phyloP scores from a whole-genome alignment of 495 filamentous ascomycete species.

The Terfezia boudieri region DNA sequence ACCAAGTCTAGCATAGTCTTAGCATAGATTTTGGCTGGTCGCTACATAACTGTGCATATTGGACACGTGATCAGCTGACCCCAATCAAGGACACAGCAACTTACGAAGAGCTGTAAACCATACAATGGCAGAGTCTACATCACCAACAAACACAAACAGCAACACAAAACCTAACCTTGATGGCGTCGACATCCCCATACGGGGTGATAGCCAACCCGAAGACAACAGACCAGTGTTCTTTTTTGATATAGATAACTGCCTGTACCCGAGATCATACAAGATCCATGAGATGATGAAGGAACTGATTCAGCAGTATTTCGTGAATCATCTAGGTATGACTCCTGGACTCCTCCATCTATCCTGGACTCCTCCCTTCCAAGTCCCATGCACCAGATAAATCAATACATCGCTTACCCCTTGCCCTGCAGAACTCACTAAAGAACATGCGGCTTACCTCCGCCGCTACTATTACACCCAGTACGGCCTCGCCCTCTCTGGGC shows the following conservation, averaged over 20 bases:
- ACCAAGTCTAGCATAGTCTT: too few species aligned
- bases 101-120: too few species aligned
- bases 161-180: too few species aligned
- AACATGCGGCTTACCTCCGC: conserved; percentile 65
- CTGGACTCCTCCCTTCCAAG: background rate
- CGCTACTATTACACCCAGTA: conserved; percentile 85
- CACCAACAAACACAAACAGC: too few species aligned
- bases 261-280: conserved; percentile 16
- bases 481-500: conserved; percentile 84
- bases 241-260: conserved; percentile 93
- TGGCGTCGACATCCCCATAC: too few species aligned
- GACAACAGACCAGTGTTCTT: conserved; percentile 43
- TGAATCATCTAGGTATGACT: conserved; percentile 2
- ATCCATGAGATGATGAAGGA: conserved; percentile 37
- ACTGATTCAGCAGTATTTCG: conserved; percentile 27
- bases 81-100: too few species aligned
- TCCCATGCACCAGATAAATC: background rate
- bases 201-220: too few species aligned
- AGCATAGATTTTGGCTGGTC: too few species aligned
- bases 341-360: background rate
- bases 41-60: too few species aligned
- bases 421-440: conserved; percentile 26
- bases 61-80: too few species aligned
- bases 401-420: background rate
- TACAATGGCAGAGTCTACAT: too few species aligned